These are phyloP conservation scores for Circinella umbellata DNA, from an alignment of 371 early-diverging fungal genomes.

Conservation along the genomic window DNA sequence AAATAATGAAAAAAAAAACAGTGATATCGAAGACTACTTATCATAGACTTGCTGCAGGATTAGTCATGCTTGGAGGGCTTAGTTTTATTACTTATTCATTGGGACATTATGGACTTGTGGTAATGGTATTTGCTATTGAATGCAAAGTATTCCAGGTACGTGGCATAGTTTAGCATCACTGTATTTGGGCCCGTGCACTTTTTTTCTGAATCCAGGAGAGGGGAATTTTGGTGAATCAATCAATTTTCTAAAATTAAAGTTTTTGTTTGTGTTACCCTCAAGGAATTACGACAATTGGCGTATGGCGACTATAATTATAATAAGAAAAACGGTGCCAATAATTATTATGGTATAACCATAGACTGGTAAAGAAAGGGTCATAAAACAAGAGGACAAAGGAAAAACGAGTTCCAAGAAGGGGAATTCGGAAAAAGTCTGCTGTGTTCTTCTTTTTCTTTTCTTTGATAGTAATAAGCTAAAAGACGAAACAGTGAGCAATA, in stretches of 20 bases:
- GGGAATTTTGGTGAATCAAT: not conserved
- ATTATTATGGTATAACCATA: not conserved
- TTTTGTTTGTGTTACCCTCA: not conserved
- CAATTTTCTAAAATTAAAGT: not conserved
- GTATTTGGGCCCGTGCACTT: not conserved
- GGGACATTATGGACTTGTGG: not conserved
- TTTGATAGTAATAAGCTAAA: no score
- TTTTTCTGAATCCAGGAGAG: not conserved
- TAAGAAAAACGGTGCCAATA: no score
- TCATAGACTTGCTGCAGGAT: not conserved
- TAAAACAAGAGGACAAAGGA: no score
- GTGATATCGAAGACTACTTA: not conserved
- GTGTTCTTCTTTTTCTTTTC: no score
- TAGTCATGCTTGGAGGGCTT: not conserved
- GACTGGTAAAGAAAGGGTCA: not conserved
- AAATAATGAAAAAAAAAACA: not conserved
- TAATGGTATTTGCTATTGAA: conserved; percentile 18
- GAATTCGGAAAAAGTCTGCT: no score
- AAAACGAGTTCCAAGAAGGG: no score
- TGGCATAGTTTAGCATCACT: no score
- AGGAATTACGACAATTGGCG: conserved; percentile 10
- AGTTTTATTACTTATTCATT: not conserved
- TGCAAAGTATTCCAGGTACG: conserved; percentile 32
- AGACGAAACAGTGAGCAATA: no score
- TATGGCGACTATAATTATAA: not conserved